phyloP scores from a whole-genome alignment of 1,284 basidiomycete species.

The Ganoderma meredithae region DNA sequence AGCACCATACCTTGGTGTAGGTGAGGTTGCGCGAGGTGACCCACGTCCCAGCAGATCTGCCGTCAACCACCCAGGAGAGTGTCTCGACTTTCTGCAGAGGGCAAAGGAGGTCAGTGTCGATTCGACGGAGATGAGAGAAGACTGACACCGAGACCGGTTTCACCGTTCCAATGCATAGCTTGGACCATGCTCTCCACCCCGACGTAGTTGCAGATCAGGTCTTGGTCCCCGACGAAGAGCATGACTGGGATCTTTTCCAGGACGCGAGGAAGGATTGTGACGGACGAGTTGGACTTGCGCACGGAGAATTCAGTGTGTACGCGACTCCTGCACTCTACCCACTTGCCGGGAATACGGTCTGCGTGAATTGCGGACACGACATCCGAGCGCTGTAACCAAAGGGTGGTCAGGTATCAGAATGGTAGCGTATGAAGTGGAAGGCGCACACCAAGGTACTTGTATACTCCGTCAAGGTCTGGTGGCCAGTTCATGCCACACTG shows the following conservation, averaged over 20 bases:
- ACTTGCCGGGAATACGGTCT: slow-evolving; percentile 76
- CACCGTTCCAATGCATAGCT: slow-evolving; percentile 86
- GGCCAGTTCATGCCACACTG: slow-evolving; percentile 99
- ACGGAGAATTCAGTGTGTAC: slow-evolving; percentile 75
- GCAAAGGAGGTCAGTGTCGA: slow-evolving; percentile 12
- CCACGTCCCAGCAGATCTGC: slow-evolving; percentile 89
- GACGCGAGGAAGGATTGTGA: slow-evolving; percentile 82
- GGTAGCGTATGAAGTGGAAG: neutral
- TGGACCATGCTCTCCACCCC: slow-evolving; percentile 90
- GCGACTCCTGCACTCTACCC: slow-evolving; percentile 87
- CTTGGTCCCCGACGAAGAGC: slow-evolving; percentile 95
- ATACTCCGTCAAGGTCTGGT: slow-evolving; percentile 83
- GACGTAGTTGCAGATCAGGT: slow-evolving; percentile 95
- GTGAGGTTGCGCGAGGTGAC: slow-evolving; percentile 88
- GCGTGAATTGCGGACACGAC: slow-evolving; percentile 90
- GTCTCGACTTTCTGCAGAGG: slow-evolving; percentile 69
- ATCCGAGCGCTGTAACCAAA: slow-evolving; percentile 66
- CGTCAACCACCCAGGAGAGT: slow-evolving; percentile 84
- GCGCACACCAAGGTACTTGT: slow-evolving; percentile 82
- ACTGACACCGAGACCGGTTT: slow-evolving; percentile 84
- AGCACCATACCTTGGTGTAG: slow-evolving; percentile 79
- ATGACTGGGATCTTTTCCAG: slow-evolving; percentile 85
- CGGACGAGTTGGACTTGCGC: slow-evolving; percentile 69
- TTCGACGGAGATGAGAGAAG: neutral
- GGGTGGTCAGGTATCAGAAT: slow-evolving; percentile 12